Evolutionary conservation across 805 yeast species (phyloP), one percentile per base, ranked within the genome.

Genomic region (Wickerhamomyces chambardii): DNA sequence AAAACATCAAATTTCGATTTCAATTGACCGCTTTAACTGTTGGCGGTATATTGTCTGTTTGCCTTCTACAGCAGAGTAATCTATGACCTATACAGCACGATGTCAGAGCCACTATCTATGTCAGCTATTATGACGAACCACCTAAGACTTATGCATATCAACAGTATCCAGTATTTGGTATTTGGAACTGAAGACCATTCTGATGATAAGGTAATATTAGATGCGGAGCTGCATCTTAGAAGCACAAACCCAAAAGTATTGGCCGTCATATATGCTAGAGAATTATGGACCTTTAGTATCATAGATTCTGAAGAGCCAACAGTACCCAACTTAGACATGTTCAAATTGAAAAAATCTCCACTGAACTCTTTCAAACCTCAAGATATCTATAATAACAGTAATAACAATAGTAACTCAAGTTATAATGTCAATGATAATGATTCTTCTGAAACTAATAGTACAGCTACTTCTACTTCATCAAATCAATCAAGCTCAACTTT

Each of bases 231-330:
- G 1, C 43, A 50, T 12, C 35, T 66, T 28, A 41, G 71, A 36
- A 55, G 56, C 33, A 43, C 51, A 11, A 45, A 61, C 31, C 55
- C 64, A 7, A 53, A 52, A 28, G 56, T 53, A 5, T 43, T 67
- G 15, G 68, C 63, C 0, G 59, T 63, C 9, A 47, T 63, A 3
- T 53, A 62, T 25, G 54, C 66, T 8, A 59, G 61, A 37, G 70
- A 66, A 29, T 47, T 67, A 7, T 66, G 70, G 70, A 54, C 66
- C 9, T 66, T 66, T 36, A 59, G 66, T 28, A 42, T 61, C 8
- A 57, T 64, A 32, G 64, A 62, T 36, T 58, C 53, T 1, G 43
- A 42, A 3, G 49, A 47, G 8, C 53, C 53, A 15, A 64, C 65
- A 1, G 34, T 48, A 5, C 68, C 70, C 4, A 42, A 45, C 22